Evolutionary conservation across 2,329 filamentous ascomycete genomes (phyloP), one percentile per base, ranked within the genome.

Genomic region (Colletotrichum godetiae): DNA sequence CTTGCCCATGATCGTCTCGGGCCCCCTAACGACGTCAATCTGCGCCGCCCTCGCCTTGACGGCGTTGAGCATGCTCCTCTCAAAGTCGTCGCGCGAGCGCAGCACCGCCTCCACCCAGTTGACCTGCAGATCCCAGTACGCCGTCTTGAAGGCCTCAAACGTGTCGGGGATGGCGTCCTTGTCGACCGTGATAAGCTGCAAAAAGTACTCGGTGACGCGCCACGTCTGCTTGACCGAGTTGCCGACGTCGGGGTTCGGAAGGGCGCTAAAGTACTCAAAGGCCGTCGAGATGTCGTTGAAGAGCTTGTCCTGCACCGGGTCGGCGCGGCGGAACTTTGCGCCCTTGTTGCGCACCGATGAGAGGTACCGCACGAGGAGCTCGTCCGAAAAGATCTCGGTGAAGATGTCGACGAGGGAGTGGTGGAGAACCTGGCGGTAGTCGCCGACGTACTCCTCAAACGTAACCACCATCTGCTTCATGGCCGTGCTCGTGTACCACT

Each of bases 381-480:
- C 94, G 84, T 98, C 95, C 74, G 95, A 92, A 66, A 99, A 91
- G 81, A 98, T 96, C 83, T 98, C 95, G 79, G 97, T 92, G 76
- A 99, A 92, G 78, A 98, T 95, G 80, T 98, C 96, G 69, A 94
- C 91, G 7, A 98, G 89, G 4, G 94, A 95, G 76, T 94, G 93
- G 84, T 98, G 95, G 35, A 98, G 89, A 24, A 97, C 93, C 65
- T 91, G 88, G 73, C 91, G 89, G 86, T 98, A 98, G 84, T 99
- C 96, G 79, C 89, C 85, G 77, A 98, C 90, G 84, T 99, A 99
- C 84, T 98, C 97, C 77, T 97, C 94, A 80, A 99, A 96, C 0
- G 97, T 99, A 31, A 93, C 94, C 59, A 95, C 93, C 86, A 99
- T 98, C 78, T 96, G 94, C 79, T 95, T 95, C 91, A 99, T 96